Percentiles rank a stretch among this genome's conserved stretches.
Conservation (phyloP, 75 land plant genomes). For the Larix kaempferi region DNA sequence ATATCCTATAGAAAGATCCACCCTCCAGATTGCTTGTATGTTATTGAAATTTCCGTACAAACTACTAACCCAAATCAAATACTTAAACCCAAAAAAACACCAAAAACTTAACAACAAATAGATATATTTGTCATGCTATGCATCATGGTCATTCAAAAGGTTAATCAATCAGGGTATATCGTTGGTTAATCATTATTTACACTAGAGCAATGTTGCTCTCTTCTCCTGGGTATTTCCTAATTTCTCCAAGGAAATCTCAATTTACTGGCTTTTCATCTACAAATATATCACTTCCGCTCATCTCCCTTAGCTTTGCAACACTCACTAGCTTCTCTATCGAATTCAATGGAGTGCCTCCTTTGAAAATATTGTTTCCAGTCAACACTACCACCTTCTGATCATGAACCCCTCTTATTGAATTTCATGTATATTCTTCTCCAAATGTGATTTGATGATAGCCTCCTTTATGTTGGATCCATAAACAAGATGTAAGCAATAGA, state of each 20-base stretch:
- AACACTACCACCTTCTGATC: slow-evolving; percentile 75
- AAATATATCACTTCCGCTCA: slow-evolving; percentile 78
- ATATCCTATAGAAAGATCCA: background rate
- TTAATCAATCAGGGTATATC: background rate
- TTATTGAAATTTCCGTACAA: background rate
- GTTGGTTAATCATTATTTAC: slow-evolving; percentile 15
- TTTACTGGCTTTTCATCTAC: slow-evolving; percentile 58
- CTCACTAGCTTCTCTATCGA: slow-evolving; percentile 62
- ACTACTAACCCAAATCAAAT: background rate
- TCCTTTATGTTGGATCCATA: slow-evolving; percentile 39
- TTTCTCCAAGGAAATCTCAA: slow-evolving; percentile 64
- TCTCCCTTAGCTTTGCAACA: slow-evolving; percentile 64
- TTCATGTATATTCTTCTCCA: slow-evolving; percentile 39
- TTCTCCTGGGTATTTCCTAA: slow-evolving; percentile 90
- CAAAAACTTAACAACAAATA: slow-evolving; percentile 5
- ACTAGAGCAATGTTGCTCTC: slow-evolving; percentile 82
- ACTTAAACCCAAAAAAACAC: background rate
- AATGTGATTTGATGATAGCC: slow-evolving; percentile 56
- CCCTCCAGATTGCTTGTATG: background rate
- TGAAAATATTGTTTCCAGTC: slow-evolving; percentile 70
- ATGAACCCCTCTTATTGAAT: slow-evolving; percentile 57
- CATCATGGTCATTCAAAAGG: slow-evolving; percentile 1
- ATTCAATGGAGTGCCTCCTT: slow-evolving; percentile 47
- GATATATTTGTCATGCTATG: background rate
- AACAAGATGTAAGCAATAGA: background rate